Base-by-base conservation (phyloP, 129 eudicot genomes). In the Oenanthe sinensis region DNA sequence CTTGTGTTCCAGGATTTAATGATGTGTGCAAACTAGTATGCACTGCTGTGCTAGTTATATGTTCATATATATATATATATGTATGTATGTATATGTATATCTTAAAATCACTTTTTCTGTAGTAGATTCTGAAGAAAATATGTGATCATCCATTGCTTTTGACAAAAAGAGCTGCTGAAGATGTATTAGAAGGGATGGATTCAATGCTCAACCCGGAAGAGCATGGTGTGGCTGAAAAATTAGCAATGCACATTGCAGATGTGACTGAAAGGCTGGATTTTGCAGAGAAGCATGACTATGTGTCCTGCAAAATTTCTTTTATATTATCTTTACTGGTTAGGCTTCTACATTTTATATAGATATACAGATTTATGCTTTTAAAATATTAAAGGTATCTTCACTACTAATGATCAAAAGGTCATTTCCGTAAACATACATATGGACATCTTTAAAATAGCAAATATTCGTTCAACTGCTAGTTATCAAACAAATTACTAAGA, bases 91-190 rank as follows among this genome's bases (percentile, higher is more conserved):
- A 16, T 49, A 28, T 13, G 16, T 42, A 33, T 70, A 17, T 70
- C 45, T 14, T 70, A 36, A 6, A 5, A 39, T 37, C 13, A 3
- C 7, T 7, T 10, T 47, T 50, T 77, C 75, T 71, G 70, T 43
- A 20, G 13, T 85, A 96, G 99, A 92, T 96, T 72, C 81, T 92
- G 84, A 96, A 96, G 78, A 96, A 96, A 87, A 96, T 96, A 81
- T 96, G 97, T 82, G 97, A 96, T 82, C 99, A 96, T 90, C 99
- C 99, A 28, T 87, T 87, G 78, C 88, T 96, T 24, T 77, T 90
- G 78, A 96, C 99, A 76, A 96, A 96, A 71, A 88, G 97, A 89
- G 99, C 97, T 24, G 99, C 97, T 76, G 96, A 92, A 84, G 99
- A 96, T 82, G 90, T 96, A 36, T 76, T 96, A 73, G 99, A 96